Evolutionary conservation across 306 rosid genomes (phyloP), one percentile per base, ranked within the genome.

Genomic region (Vachellia pachyceras): DNA sequence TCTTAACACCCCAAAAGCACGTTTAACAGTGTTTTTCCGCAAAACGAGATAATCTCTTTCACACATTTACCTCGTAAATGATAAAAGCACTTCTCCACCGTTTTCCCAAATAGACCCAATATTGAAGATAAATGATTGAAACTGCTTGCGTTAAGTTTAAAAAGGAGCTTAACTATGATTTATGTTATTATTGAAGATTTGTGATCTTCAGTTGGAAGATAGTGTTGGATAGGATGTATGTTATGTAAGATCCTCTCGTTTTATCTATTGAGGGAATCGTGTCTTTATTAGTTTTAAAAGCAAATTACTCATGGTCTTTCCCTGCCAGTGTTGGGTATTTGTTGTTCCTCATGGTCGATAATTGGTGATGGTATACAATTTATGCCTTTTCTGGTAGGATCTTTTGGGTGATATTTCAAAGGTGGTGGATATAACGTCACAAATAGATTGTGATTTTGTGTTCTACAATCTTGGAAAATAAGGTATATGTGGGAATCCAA

Each of bases 381-480:
- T 25, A 1, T 70, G 49, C 10, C 20, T 70, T 45, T 45, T 46
- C 4, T 45, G 15, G 8, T 49, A 49, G 33, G 29, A 29, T 55
- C 12, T 35, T 47, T 35, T 66, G 23, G 29, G 37, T 55, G 33
- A 44, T 55, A 71, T 60, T 58, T 58, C 18, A 35, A 60, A 71
- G n/a, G 10, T 70, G 64, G 64, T 35, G 42, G 36, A 35, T n/a
- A 29, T 12, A 47, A n/a, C 55, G 15, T 29, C 17, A 7, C 23
- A 77, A 63, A 66, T 45, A 55, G 39, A 66, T 47, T 37, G 12
- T 71, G 25, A 44, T 83, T 61, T 57, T 79, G 58, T 58, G 18
- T 55, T 42, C 6, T 65, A 36, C 74, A n/a, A 78, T 45, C 25
- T 79, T 23, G 46, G 66, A 9, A 65, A 44, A 42, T 39, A 22